Percentiles rank a stretch among this genome's conserved stretches.
phyloP scores from a whole-genome alignment of 441 rosid genomes.

The Adansonia madagascariensis region DNA sequence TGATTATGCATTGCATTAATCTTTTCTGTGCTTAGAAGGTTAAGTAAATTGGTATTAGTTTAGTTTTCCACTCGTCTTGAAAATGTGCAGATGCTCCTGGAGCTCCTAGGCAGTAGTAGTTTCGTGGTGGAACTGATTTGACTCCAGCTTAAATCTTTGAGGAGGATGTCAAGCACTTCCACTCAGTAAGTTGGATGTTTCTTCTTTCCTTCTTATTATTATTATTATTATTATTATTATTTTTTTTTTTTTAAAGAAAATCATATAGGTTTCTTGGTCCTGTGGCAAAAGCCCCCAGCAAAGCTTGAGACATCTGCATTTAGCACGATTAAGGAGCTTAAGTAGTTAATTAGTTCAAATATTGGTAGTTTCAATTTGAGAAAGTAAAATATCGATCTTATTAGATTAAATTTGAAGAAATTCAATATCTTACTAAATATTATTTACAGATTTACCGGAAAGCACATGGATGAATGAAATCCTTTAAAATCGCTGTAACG shows the following conservation, averaged over 20 bases:
- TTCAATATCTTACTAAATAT: not conserved
- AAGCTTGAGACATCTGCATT: slow-evolving; percentile 6
- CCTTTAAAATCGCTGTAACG: not conserved
- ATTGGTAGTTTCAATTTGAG: not conserved
- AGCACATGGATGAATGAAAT: not conserved
- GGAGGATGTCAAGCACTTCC: slow-evolving; percentile 96
- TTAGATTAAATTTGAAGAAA: not conserved
- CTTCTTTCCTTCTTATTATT: not conserved
- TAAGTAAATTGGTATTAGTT: not conserved
- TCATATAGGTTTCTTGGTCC: not conserved
- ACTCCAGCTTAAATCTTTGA: slow-evolving; percentile 96
- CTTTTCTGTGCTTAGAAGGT: not conserved
- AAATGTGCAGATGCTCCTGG: slow-evolving; percentile 75
- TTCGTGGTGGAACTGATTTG: slow-evolving; percentile 98
- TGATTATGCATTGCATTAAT: not conserved
- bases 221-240: too few relatives aligned
- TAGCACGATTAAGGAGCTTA: not conserved
- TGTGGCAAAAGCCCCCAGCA: not conserved
- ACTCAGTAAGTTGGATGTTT: slow-evolving; percentile 53
- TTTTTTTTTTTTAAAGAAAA: not conserved
- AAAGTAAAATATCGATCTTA: slow-evolving; percentile 6
- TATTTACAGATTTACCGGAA: slow-evolving; percentile 10
- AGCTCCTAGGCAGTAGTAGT: slow-evolving; percentile 99
- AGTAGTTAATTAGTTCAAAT: slow-evolving; percentile 3
- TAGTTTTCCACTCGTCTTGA: not conserved